Evolutionary conservation across 1,284 basidiomycete genomes (phyloP).

Genomic region (Marasmius oreades): DNA sequence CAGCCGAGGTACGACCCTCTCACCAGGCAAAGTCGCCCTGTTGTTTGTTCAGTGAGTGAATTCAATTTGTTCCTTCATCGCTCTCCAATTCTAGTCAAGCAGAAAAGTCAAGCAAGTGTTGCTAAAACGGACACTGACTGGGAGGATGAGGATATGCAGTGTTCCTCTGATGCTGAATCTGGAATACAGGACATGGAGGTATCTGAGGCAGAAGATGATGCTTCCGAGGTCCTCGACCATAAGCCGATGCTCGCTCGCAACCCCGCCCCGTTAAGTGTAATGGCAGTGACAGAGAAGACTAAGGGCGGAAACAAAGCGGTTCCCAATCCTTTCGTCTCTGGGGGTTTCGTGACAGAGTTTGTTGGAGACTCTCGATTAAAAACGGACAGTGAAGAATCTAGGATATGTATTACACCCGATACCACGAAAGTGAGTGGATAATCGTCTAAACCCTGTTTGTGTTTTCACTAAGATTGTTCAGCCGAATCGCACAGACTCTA

Average conservation of each 20-base stretch:
- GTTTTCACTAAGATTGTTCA: no score
- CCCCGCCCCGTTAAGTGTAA: background rate
- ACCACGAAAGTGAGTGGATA: no score
- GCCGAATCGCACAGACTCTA: no score
- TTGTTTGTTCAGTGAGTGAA: no score
- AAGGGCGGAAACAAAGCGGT: conserved; percentile 4
- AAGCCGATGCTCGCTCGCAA: background rate
- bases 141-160: no score
- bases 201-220: no score
- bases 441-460: no score
- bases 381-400: background rate
- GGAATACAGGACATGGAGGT: no score
- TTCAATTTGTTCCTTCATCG: no score
- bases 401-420: no score
- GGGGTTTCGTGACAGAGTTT: conserved; percentile 45
- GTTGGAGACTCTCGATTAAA: conserved; percentile 21
- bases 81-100: background rate
- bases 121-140: background rate
- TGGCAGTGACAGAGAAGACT: conserved; percentile 15
- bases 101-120: background rate
- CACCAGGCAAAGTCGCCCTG: no score
- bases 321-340: conserved; percentile 49
- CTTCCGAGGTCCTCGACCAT: background rate
- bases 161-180: no score
- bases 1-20: background rate